Percentiles rank a stretch among this genome's conserved stretches.
Conservation (phyloP, 805 yeast genomes). For the Hanseniaspora mollemarum region DNA sequence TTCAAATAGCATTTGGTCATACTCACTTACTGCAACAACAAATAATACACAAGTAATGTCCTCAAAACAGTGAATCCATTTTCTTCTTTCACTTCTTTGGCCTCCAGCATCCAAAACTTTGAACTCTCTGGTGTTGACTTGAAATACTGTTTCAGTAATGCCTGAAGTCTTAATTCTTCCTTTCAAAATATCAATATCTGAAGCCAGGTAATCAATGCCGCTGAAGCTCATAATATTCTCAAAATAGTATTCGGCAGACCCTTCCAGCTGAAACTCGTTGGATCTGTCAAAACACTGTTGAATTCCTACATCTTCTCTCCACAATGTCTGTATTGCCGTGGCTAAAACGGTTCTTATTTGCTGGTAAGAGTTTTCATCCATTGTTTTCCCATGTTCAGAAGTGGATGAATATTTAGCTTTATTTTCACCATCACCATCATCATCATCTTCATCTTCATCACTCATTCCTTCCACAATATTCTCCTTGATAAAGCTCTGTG, state of each 20-base stretch:
- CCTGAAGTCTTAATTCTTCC: conserved; percentile 96
- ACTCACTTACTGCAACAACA: conserved; percentile 82
- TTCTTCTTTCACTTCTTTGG: conserved; percentile 77
- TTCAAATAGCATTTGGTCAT: conserved; percentile 83
- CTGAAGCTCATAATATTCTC: conserved; percentile 58
- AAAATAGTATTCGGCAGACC: conserved; percentile 71
- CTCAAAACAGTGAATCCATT: conserved; percentile 92
- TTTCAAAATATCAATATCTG: conserved; percentile 71
- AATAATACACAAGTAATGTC: conserved; percentile 78
- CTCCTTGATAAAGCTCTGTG: conserved; percentile 24
- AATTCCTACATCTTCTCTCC: conserved; percentile 64
- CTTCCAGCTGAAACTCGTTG: conserved; percentile 75
- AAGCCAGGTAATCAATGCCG: conserved; percentile 52
- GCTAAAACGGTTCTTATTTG: conserved; percentile 37
- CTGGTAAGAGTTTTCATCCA: conserved; percentile 12
- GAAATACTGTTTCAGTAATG: conserved; percentile 74
- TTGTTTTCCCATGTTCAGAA: neutral
- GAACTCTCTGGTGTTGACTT: conserved; percentile 52
- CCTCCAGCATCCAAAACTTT: conserved; percentile 94
- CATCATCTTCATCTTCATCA: conserved; percentile 23
- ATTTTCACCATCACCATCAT: conserved; percentile 13
- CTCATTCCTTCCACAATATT: conserved; percentile 22
- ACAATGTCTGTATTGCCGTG: conserved; percentile 51
- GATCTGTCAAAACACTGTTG: conserved; percentile 45
- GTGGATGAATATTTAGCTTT: neutral